Evolutionary conservation across 2,329 filamentous ascomycete species (phyloP).

Genomic region (Fusarium foetens): DNA sequence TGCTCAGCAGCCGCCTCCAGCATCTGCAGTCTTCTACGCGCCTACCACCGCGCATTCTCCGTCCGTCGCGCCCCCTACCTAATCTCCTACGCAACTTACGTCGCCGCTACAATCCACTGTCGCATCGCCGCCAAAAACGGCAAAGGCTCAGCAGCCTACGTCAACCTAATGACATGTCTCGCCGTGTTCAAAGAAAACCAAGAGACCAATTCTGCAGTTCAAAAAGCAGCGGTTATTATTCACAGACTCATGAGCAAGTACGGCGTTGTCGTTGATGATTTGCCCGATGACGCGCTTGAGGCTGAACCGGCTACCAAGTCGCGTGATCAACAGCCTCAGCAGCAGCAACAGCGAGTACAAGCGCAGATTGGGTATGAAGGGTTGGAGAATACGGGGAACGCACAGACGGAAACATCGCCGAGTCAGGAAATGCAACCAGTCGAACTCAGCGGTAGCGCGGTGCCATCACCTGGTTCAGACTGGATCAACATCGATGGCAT

Average conservation of each 20-base stretch:
- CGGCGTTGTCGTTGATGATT: constrained; percentile 44
- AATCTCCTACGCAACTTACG: constrained; percentile 66
- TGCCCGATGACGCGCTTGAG: constrained; percentile 20
- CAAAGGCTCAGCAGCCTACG: constrained; percentile 52
- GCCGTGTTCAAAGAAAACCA: constrained; percentile 60
- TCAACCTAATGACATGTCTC: constrained; percentile 56
- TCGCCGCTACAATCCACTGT: constrained; percentile 62
- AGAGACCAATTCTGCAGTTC: constrained; percentile 61
- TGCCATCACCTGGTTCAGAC: constrained; percentile 28
- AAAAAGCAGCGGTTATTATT: constrained; percentile 57
- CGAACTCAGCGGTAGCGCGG: background rate
- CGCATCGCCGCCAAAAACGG: constrained; percentile 60
- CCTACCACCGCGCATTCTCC: constrained; percentile 58
- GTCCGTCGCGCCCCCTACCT: constrained; percentile 61
- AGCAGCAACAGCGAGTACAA: background rate
- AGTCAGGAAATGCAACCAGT: background rate
- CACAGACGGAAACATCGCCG: background rate
- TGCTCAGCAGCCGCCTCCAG: constrained; percentile 59
- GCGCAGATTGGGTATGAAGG: background rate
- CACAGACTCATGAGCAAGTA: constrained; percentile 58
- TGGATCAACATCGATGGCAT: constrained; percentile 51
- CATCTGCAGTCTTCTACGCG: constrained; percentile 56
- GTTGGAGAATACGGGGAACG: background rate
- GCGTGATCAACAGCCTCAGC: constrained; percentile 13
- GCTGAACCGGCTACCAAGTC: background rate